A percentile compares a stretch with the other conserved stretches of the same genome.
Evolutionary conservation across 495 filamentous ascomycete genomes (phyloP).

Genomic region (Aspergillus heteromorphus): DNA sequence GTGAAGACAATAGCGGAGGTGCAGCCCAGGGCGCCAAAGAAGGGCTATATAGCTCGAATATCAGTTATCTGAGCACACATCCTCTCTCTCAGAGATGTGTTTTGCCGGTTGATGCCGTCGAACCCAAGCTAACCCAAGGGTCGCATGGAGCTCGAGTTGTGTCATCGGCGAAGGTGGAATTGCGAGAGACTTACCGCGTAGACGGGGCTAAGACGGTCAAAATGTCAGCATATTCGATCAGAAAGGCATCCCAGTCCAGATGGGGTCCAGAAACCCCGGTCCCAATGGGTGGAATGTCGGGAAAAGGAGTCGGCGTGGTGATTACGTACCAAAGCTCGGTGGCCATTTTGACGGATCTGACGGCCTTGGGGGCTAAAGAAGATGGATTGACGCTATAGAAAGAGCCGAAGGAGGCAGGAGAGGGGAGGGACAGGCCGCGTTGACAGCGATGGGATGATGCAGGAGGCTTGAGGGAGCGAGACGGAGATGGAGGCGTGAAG

Average conservation of each 20-base stretch:
- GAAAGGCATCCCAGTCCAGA: slow-evolving; percentile 3
- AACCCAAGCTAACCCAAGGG: slow-evolving; percentile 8
- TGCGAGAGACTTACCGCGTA: slow-evolving; percentile 81
- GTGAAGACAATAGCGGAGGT: slow-evolving; percentile 98
- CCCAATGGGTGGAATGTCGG: slow-evolving; percentile 21
- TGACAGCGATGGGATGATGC: slow-evolving; percentile 27
- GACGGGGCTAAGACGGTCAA: slow-evolving; percentile 65
- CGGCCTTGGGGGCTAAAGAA: slow-evolving; percentile 9
- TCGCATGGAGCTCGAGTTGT: slow-evolving; percentile 21
- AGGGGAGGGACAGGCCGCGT: slow-evolving; percentile 21
- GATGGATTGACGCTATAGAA: slow-evolving; percentile 5
- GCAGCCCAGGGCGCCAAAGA: slow-evolving; percentile 99
- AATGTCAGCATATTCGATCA: slow-evolving; percentile 36
- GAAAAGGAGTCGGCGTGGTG: slow-evolving; percentile 30
- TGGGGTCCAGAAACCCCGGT: slow-evolving; percentile 20
- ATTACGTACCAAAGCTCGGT: slow-evolving; percentile 62
- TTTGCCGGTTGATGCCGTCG: not conserved
- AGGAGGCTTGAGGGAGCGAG: slow-evolving; percentile 26
- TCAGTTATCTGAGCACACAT: slow-evolving; percentile 20
- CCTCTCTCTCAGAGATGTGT: not conserved
- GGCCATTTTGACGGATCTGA: slow-evolving; percentile 46
- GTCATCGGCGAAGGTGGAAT: not conserved
- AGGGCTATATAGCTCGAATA: slow-evolving; percentile 58
- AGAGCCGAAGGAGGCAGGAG: not conserved
- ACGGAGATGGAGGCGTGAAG: slow-evolving; percentile 34